Evolutionary conservation across 148 eudicot species (phyloP).

Genomic region (Chenopodium formosanum): DNA sequence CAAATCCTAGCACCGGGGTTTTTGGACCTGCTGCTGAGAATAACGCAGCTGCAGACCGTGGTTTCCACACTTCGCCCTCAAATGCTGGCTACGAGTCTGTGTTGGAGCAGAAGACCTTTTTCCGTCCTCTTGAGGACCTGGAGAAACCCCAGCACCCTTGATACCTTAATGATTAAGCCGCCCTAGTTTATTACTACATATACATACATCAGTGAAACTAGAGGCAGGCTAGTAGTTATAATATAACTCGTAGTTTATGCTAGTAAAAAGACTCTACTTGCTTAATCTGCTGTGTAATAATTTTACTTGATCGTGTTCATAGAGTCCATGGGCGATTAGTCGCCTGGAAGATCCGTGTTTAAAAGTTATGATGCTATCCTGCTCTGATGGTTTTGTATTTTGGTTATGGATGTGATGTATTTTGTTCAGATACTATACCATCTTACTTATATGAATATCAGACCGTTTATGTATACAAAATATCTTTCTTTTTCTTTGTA

Average conservation of each 20-base stretch:
- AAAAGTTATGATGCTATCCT: conserved; percentile 11
- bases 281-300: conserved; percentile 13
- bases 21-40: conserved; percentile 70
- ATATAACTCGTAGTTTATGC: conserved; percentile 6
- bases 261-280: neutral
- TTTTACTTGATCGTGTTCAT: conserved; percentile 4
- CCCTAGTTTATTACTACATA: conserved; percentile 9
- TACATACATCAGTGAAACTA: conserved; percentile 8
- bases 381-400: conserved; percentile 16
- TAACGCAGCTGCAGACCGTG: conserved; percentile 23
- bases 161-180: conserved; percentile 21
- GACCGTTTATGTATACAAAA: conserved; percentile 1
- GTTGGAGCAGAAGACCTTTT: conserved; percentile 78
- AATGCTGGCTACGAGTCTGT: conserved; percentile 52
- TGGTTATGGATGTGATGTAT: conserved; percentile 13
- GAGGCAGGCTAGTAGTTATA: conserved; percentile 21
- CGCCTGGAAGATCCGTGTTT: neutral
- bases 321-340: conserved; percentile 11
- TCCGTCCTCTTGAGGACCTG: conserved; percentile 77
- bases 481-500: neutral
- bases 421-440: neutral
- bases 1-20: conserved; percentile 83
- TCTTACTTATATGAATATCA: conserved; percentile 12
- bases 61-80: conserved; percentile 23
- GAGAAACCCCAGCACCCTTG: conserved; percentile 50